phyloP scores from a whole-genome alignment of 108 stramenopile species.

The Skeletonema menzelii region DNA sequence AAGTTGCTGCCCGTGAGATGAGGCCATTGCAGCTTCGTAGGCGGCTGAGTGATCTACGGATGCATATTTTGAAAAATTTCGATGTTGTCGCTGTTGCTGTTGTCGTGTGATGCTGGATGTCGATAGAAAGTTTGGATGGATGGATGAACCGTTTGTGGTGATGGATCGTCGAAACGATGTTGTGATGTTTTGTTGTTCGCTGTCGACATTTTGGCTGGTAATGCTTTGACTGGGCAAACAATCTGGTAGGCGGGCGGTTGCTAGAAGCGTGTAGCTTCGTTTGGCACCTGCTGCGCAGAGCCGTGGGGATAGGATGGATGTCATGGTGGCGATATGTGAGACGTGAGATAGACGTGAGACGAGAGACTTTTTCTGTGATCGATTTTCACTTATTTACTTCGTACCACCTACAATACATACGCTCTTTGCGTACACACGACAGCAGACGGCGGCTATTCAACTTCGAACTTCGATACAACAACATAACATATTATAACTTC shows the following conservation, averaged over 20 bases:
- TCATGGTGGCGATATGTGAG: conserved; percentile 2
- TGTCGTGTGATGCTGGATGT: neutral
- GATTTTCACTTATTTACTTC: too few relatives aligned
- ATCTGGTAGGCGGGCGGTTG: neutral
- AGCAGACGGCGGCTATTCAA: too few relatives aligned
- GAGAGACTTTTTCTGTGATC: too few relatives aligned
- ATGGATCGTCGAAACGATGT: neutral
- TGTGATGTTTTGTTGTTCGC: neutral
- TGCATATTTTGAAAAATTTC: conserved; percentile 34
- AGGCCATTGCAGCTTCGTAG: conserved; percentile 65
- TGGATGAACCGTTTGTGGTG: neutral
- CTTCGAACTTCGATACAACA: too few relatives aligned
- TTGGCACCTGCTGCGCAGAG: conserved; percentile 3
- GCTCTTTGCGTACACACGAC: too few relatives aligned
- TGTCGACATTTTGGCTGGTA: neutral
- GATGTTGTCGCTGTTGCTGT: neutral
- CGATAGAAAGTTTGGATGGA: neutral
- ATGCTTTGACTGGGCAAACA: neutral
- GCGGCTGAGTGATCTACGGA: conserved; percentile 72
- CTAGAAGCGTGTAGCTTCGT: conserved; percentile 14
- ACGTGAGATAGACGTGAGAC: too few relatives aligned
- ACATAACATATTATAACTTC: too few relatives aligned
- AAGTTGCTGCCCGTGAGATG: conserved; percentile 75
- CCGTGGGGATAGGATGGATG: conserved; percentile 22
- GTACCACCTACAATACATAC: too few relatives aligned